These are phyloP conservation scores for button mushroom (Agaricus bisporus) DNA, from an alignment of 768 basidiomycete species.

Conservation along the genomic window DNA sequence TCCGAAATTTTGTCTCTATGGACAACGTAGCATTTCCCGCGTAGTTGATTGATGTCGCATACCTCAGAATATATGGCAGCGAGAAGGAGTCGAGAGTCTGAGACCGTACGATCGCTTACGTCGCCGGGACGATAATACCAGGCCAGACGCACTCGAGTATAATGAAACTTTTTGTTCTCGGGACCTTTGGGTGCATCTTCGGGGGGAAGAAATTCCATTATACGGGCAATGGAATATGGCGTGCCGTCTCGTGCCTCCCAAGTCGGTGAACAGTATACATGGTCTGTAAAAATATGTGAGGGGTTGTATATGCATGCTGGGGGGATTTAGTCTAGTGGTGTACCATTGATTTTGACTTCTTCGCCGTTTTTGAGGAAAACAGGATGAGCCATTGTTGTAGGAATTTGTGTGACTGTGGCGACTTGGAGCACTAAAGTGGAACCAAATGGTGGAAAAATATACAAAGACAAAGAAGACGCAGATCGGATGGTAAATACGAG, in stretches of 20 bases:
- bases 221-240: constrained; percentile 91
- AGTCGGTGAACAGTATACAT: constrained; percentile 93
- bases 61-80: constrained; percentile 97
- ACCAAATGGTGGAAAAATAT: constrained; percentile 26
- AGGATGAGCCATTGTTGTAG: constrained; percentile 35
- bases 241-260: constrained; percentile 92
- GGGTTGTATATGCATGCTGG: constrained; percentile 3
- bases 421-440: constrained; percentile 20
- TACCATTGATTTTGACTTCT: constrained; percentile 84
- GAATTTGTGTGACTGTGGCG: constrained; percentile 15
- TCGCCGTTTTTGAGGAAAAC: constrained; percentile 77
- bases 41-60: constrained; percentile 90
- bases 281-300: constrained; percentile 60
- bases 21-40: constrained; percentile 88
- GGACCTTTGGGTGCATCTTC: constrained; percentile 63
- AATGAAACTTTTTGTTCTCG: constrained; percentile 61
- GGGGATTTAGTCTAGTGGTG: constrained; percentile 21
- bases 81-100: constrained; percentile 87
- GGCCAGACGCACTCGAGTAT: constrained; percentile 82
- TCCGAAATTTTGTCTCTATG: constrained; percentile 96
- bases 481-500: constrained; percentile 16
- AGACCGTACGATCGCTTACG: constrained; percentile 86
- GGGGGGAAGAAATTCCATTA: constrained; percentile 93
- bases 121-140: constrained; percentile 98
- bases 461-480: constrained; percentile 14